Conservation (phyloP, 2,329 filamentous ascomycete genomes). For the Penicillium glabrum region DNA sequence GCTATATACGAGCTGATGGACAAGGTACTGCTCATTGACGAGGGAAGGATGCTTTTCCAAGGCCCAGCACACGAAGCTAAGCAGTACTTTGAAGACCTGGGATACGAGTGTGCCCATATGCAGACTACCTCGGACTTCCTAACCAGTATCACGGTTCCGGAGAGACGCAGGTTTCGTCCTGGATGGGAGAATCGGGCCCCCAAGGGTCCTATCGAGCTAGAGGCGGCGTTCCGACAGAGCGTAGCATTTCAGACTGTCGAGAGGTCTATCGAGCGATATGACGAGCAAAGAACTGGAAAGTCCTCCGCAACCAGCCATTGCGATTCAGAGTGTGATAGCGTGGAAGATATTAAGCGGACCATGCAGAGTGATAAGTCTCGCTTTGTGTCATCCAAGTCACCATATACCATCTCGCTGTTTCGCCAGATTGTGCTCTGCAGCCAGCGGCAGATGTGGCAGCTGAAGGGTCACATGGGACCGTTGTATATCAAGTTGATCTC, state of each 20-base stretch:
- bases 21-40: conserved; percentile 75
- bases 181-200: conserved; percentile 64
- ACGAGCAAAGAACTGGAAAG: conserved; percentile 36
- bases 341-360: conserved; percentile 56
- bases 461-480: conserved; percentile 68
- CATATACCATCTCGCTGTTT: conserved; percentile 71
- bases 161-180: conserved; percentile 62
- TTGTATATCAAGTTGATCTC: conserved; percentile 73
- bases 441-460: conserved; percentile 71
- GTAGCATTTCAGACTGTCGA: conserved; percentile 58
- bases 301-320: conserved; percentile 49
- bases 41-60: conserved; percentile 68
- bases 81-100: conserved; percentile 66
- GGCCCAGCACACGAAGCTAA: conserved; percentile 61
- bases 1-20: conserved; percentile 72
- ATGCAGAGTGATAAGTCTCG: conserved; percentile 57
- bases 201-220: conserved; percentile 64
- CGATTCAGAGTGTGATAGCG: conserved; percentile 28
- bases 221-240: conserved; percentile 64
- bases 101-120: conserved; percentile 57
- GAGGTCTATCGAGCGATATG: conserved; percentile 59
- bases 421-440: conserved; percentile 62
- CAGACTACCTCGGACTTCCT: conserved; percentile 73
- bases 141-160: conserved; percentile 68
- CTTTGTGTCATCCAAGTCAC: conserved; percentile 61